Base-by-base conservation (phyloP, 352 stramenopile genomes). In the Halophytophthora polymorphica region DNA sequence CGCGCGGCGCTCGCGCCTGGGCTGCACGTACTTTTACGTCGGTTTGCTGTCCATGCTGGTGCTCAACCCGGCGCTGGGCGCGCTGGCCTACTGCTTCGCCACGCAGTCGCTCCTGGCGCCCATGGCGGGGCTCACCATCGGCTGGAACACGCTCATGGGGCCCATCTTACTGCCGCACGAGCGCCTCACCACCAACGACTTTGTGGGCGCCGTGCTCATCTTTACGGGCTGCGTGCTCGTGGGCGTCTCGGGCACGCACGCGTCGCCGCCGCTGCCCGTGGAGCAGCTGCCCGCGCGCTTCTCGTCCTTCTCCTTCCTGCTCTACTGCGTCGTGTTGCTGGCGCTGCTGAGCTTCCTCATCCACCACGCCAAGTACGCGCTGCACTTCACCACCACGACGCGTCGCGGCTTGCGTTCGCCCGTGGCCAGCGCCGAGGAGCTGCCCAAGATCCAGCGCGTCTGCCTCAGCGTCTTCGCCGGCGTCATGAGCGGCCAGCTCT, bases 131-230 rank as follows among this genome's bases (percentile, higher is more conserved):
- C 71, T 93, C 42, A 89, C 79, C 8, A 88, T 93, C 50, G 77
- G 77, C 22, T 93, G 82, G 82, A 93, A 93, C 60, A 90, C 80
- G 39, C 64, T 90, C 21, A 72, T 93, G 37, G 81, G 77, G 2
- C 82, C 82, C 10, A 74, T 87, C 2, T 41, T 93, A 23, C 59
- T 93, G 15, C 76, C 78, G 6, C 70, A 88, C 47, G 79, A 90
- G 45, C 75, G 70, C 0, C 69, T 90, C 4, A 86, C 71, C 28
- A 88, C 71, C 39, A 78, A 88, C 58, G 82, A 90, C 55, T 86
- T 90, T 49, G 53, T 90, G 12, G 82, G 82, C 13, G 80, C 82
- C 15, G 53, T 87, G 38, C 58, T 90, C 28, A 90, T 93, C 53
- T 90, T 93, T 48, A 65, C 76, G 1, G 79, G 82, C 43, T 93